phyloP scores from a whole-genome alignment of 2,329 filamentous ascomycete species.

The Purpureocillium lavendulum region DNA sequence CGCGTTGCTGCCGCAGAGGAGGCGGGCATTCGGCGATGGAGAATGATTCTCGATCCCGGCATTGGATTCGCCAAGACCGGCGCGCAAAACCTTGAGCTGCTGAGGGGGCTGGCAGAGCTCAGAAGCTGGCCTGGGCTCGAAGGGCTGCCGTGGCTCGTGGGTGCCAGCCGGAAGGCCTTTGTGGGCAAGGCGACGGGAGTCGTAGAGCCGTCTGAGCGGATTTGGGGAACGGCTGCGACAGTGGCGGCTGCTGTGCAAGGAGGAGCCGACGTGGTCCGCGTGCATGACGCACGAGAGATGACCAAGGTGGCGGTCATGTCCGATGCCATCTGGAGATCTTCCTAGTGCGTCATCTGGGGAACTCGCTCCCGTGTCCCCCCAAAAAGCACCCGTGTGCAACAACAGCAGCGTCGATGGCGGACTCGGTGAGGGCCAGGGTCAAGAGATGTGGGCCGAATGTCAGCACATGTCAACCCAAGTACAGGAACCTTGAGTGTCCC shows the following conservation, averaged over 20 bases:
- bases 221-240: slow-evolving; percentile 82
- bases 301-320: slow-evolving; percentile 73
- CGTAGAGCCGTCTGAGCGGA: slow-evolving; percentile 57
- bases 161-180: slow-evolving; percentile 83
- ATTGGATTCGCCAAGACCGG: slow-evolving; percentile 86
- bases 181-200: slow-evolving; percentile 77
- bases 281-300: slow-evolving; percentile 91
- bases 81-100: slow-evolving; percentile 72
- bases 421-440: no score
- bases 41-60: slow-evolving; percentile 88
- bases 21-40: slow-evolving; percentile 83
- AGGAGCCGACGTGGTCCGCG: slow-evolving; percentile 83
- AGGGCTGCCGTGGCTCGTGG: slow-evolving; percentile 80
- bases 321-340: slow-evolving; percentile 78
- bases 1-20: slow-evolving; percentile 67
- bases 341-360: slow-evolving; percentile 1
- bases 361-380: slow-evolving; percentile 7
- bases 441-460: background rate
- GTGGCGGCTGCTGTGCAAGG: slow-evolving; percentile 79
- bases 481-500: background rate
- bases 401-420: background rate
- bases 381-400: background rate
- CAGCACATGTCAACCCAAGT: background rate
- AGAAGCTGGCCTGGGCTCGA: slow-evolving; percentile 55
- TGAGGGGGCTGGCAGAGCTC: slow-evolving; percentile 59